These are phyloP conservation scores for Pythium aphanidermatum DNA, from an alignment of 352 stramenopile genomes.

Conservation along the genomic window DNA sequence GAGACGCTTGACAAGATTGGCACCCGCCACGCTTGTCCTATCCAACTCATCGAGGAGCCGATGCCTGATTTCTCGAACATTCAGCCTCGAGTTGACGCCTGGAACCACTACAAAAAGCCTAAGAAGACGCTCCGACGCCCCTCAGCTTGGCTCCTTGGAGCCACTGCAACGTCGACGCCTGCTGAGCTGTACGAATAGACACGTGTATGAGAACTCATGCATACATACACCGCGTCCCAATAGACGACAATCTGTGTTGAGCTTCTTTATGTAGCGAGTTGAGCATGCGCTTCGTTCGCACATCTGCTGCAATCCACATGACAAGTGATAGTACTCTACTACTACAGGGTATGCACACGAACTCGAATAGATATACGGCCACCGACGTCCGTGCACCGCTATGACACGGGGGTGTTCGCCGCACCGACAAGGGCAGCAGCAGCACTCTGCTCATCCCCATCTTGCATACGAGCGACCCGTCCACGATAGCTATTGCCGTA, in stretches of 20 bases:
- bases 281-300: no score
- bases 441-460: constrained; percentile 3
- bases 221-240: no score
- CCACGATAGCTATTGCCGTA: constrained; percentile 81
- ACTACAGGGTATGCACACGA: not conserved
- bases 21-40: constrained; percentile 57
- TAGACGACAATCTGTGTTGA: no score
- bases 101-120: constrained; percentile 46
- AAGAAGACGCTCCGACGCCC: constrained; percentile 42
- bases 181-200: constrained; percentile 21
- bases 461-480: constrained; percentile 35
- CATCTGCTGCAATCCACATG: no score
- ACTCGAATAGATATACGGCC: constrained; percentile 4
- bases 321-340: no score
- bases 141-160: constrained; percentile 43
- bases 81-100: constrained; percentile 45
- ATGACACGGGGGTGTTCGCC: constrained; percentile 7
- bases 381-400: not conserved
- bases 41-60: constrained; percentile 57
- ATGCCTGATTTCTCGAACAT: constrained; percentile 51
- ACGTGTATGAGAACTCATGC: not conserved
- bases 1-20: constrained; percentile 74
- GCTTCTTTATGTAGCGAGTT: no score
- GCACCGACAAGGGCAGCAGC: constrained; percentile 8
- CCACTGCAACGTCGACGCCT: constrained; percentile 4